These are phyloP conservation scores for Fusarium sp. DNA, from an alignment of 2,329 filamentous ascomycete species.

Conservation along the genomic window DNA sequence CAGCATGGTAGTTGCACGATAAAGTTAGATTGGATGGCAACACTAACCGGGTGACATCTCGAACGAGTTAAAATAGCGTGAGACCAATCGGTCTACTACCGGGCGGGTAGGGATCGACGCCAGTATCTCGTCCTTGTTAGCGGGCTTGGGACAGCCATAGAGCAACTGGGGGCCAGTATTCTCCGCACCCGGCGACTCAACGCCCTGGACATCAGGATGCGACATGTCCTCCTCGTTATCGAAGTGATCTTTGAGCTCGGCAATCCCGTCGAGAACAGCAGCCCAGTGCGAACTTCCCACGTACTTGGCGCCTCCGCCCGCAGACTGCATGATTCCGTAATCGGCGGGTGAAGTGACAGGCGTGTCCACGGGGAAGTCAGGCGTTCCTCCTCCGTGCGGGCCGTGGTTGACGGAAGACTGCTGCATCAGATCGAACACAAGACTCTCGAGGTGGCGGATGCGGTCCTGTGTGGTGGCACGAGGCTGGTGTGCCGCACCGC, in stretches of 20 bases:
- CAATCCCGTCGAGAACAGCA: conserved; percentile 52
- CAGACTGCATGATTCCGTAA: conserved; percentile 44
- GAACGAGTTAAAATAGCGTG: conserved; percentile 49
- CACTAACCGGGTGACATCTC: conserved; percentile 33
- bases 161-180: conserved; percentile 41
- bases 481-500: neutral
- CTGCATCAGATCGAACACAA: conserved; percentile 43
- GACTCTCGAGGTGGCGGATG: conserved; percentile 39
- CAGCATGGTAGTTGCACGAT: neutral
- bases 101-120: conserved; percentile 40
- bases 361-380: neutral
- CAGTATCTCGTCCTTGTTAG: conserved; percentile 45
- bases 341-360: conserved; percentile 16
- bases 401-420: conserved; percentile 1
- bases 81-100: conserved; percentile 47
- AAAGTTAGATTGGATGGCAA: neutral
- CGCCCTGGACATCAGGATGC: neutral
- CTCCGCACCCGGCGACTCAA: neutral
- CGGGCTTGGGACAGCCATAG: conserved; percentile 43
- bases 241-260: conserved; percentile 50
- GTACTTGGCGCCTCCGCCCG: conserved; percentile 43
- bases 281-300: conserved; percentile 52
- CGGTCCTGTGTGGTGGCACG: conserved; percentile 5
- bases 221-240: conserved; percentile 41
- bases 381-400: neutral